Percentiles rank a stretch among this genome's conserved stretches.
phyloP scores from a whole-genome alignment of 2,329 filamentous ascomycete genomes.

The Fusarium sulawesiense region DNA sequence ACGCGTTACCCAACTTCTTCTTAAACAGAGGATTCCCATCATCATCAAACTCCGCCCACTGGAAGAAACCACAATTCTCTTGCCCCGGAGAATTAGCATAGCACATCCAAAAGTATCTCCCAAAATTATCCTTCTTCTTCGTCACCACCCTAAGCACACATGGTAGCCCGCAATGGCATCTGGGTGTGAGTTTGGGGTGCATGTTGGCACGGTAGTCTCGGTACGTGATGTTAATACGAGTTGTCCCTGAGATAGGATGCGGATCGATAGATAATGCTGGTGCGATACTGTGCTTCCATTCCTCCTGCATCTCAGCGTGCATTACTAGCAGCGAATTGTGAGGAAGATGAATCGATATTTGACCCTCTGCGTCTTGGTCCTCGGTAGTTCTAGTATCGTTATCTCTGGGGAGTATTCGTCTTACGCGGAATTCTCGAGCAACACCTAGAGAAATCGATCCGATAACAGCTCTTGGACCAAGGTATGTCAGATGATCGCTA shows the following conservation, averaged over 20 bases:
- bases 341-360: constrained; percentile 91
- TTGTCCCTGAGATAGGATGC: constrained; percentile 83
- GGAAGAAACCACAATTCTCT: constrained; percentile 79
- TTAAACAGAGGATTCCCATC: constrained; percentile 75
- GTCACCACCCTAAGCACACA: constrained; percentile 81
- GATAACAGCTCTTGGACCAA: constrained; percentile 88
- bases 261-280: constrained; percentile 82
- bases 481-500: constrained; percentile 90
- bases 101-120: constrained; percentile 95
- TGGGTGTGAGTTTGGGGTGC: constrained; percentile 81
- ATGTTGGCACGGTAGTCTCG: constrained; percentile 83
- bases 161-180: constrained; percentile 79
- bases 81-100: constrained; percentile 78
- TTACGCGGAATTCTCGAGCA: constrained; percentile 90
- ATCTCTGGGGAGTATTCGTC: constrained; percentile 75
- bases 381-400: constrained; percentile 54
- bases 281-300: constrained; percentile 91
- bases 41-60: constrained; percentile 88
- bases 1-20: background rate
- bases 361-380: constrained; percentile 76
- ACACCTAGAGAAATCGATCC: constrained; percentile 92
- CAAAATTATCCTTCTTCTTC: constrained; percentile 78
- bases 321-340: constrained; percentile 95
- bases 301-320: constrained; percentile 98
- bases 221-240: constrained; percentile 93